A percentile compares a stretch with the other conserved stretches of the same genome.
phyloP scores from a whole-genome alignment of 2,329 filamentous ascomycete genomes.

The Aspergillus sojae region DNA sequence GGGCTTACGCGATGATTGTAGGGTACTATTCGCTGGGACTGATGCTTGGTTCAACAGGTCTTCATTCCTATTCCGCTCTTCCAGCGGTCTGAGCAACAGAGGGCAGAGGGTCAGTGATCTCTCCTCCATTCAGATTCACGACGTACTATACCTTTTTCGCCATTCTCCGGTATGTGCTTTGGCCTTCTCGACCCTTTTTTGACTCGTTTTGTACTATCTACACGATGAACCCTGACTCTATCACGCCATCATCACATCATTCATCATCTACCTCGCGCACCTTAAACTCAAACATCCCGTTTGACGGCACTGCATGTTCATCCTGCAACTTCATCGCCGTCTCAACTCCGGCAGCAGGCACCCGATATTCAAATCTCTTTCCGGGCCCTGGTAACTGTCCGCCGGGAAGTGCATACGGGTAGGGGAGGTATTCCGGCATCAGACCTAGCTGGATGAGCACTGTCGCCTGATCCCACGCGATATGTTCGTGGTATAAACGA shows the following conservation, averaged over 20 bases:
- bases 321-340: constrained; percentile 55
- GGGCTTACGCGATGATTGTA: neutral
- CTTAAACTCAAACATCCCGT: constrained; percentile 56
- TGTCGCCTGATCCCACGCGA: constrained; percentile 69
- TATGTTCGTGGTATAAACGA: constrained; percentile 70
- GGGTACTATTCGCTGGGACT: neutral
- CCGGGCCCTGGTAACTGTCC: constrained; percentile 39
- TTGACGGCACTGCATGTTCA: constrained; percentile 54
- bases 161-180: neutral
- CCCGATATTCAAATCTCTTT: constrained; percentile 58
- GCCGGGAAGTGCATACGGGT: constrained; percentile 57
- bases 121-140: neutral
- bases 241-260: neutral
- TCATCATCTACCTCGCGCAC: constrained; percentile 30
- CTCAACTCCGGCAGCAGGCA: constrained; percentile 64
- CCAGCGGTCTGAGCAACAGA: neutral
- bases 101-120: neutral
- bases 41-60: neutral
- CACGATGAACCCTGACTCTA: neutral
- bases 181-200: neutral
- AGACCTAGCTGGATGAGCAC: constrained; percentile 64
- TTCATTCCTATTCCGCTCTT: neutral
- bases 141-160: neutral
- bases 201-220: neutral
- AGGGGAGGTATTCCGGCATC: constrained; percentile 66